Evolutionary conservation across 2,329 filamentous ascomycete species (phyloP).

Genomic region (Ophiostoma ulmi): DNA sequence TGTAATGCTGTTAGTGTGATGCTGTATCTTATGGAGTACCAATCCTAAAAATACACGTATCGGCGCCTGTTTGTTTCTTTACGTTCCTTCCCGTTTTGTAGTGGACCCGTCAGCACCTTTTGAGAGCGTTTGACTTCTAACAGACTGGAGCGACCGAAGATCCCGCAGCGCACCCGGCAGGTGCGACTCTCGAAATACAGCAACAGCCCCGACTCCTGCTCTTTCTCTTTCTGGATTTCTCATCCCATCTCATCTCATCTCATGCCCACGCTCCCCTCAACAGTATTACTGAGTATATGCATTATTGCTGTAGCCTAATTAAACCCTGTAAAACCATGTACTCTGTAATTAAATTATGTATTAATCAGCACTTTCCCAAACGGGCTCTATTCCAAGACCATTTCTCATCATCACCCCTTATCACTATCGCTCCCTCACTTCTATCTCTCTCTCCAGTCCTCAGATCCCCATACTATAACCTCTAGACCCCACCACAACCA

Average conservation of each 20-base stretch:
- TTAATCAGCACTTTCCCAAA: slow-evolving; percentile 1
- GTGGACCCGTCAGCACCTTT: not conserved
- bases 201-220: slow-evolving; percentile 5
- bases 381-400: not conserved
- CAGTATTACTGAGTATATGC: no score
- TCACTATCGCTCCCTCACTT: not conserved
- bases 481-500: not conserved
- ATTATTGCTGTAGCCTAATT: not conserved
- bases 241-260: not conserved
- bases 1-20: not conserved
- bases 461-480: slow-evolving; percentile 2
- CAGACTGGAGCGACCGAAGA: slow-evolving; percentile 8
- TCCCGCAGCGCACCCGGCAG: not conserved
- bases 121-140: not conserved
- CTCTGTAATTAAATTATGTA: not conserved
- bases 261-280: not conserved
- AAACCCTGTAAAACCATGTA: not conserved
- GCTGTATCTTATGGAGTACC: not conserved
- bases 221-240: not conserved
- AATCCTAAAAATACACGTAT: not conserved
- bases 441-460: not conserved
- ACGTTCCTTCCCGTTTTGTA: not conserved
- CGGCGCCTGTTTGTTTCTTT: not conserved
- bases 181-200: not conserved
- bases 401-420: not conserved